These are phyloP conservation scores for Cunninghamia lanceolata DNA, from an alignment of 75 land plant species.

Conservation along the genomic window DNA sequence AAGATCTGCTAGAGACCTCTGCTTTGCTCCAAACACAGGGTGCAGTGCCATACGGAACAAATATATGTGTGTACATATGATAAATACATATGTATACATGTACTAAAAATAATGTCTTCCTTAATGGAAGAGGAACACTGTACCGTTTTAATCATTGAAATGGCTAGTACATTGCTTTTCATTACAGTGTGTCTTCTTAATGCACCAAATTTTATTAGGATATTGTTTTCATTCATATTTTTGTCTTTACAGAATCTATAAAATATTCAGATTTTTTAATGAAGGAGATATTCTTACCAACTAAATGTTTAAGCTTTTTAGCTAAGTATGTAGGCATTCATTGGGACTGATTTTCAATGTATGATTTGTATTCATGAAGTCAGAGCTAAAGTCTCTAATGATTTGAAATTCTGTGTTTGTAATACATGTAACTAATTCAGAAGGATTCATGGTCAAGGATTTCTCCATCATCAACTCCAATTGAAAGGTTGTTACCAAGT, in stretches of 20 bases:
- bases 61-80: too few species aligned
- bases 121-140: neutral
- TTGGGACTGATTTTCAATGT: neutral
- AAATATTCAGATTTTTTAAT: too few species aligned
- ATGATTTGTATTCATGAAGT: neutral
- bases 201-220: neutral
- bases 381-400: neutral
- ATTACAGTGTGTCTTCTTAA: neutral
- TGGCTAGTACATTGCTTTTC: neutral
- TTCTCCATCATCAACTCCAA: slow-evolving; percentile 36
- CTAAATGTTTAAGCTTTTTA: too few species aligned
- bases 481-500: slow-evolving; percentile 19
- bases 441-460: slow-evolving; percentile 60
- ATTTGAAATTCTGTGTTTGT: neutral
- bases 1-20: neutral
- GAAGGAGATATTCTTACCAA: too few species aligned
- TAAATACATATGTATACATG: too few species aligned
- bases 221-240: too few species aligned
- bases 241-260: too few species aligned
- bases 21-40: neutral
- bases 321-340: neutral
- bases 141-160: neutral
- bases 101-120: neutral
- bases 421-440: slow-evolving; percentile 1
- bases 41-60: neutral